Base-by-base conservation (phyloP, 2,329 filamentous ascomycete genomes). In the Colletotrichum viniferum region DNA sequence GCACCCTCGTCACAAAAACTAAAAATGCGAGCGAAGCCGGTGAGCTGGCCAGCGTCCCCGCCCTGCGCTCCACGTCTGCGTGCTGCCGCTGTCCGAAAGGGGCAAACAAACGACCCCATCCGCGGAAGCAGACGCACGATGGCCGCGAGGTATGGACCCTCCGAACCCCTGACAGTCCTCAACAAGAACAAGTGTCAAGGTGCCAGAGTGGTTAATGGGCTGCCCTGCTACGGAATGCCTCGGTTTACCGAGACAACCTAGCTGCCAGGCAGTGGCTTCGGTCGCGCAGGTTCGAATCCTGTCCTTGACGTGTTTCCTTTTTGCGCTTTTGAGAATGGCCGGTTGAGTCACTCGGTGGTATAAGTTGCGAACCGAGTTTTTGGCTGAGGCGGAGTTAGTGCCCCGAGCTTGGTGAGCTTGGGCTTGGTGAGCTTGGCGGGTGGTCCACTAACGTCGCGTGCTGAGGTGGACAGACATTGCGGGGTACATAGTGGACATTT, bases 131-230 rank as follows among this genome's bases (percentile, higher is more conserved):
- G 34, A 52, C 16, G 43, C 43, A 13, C 43, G 56, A 52, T 61
- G 55, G 24, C 9, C 18, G n/a, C 21, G 21, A 26, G 21, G 7
- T 60, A 71, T 55, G 60, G 60, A 38, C 16, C 58, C 36, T 55
- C 60, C 18, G 18, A 24, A 6, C 7, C 28, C 4, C 26, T 24
- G 28, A n/a, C 55, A 21, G 4, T 12, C 16, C 43, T 52, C 36
- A 69, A 32, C 26, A 24, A 43, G 64, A 18, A 14, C 16, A 21
- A 43, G n/a, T 26, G 66, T 74, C 72, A 71, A 74, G 60, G 72
- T 74, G 72, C 72, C 68, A 71, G 73, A 76, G 73, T 76, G 73
- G 73, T 76, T 76, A 76, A 76, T 76, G 73, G 69, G 73, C 73
- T 76, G 73, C 73, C 69, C 69, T 76, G 69, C 73, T 76, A 75